Evolutionary conservation across 306 rosid species (phyloP).

Genomic region (Citrullus amarus): DNA sequence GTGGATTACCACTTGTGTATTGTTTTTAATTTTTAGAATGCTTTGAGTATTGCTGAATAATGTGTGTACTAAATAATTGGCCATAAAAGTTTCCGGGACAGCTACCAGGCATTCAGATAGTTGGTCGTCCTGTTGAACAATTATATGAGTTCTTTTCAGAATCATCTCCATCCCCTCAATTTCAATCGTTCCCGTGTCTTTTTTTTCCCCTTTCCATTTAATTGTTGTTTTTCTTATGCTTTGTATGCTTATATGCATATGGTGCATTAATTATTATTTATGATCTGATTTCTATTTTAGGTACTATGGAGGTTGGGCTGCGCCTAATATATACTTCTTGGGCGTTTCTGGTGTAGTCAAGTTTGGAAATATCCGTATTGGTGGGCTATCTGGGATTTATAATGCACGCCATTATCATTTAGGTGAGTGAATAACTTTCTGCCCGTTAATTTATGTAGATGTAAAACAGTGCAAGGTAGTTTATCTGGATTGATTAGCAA

Average conservation of each 20-base stretch:
- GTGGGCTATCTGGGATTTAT: constrained; percentile 91
- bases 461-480: background rate
- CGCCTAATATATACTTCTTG: constrained; percentile 85
- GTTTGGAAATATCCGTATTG: constrained; percentile 86
- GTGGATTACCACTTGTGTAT: background rate
- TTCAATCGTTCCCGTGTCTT: background rate
- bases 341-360: constrained; percentile 82
- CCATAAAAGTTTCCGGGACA: background rate
- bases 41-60: background rate
- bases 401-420: constrained; percentile 44
- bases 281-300: constrained; percentile 19
- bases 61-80: too few relatives aligned
- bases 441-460: background rate
- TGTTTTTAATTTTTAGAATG: background rate
- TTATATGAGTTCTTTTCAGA: background rate
- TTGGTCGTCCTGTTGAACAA: background rate
- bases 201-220: background rate
- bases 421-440: constrained; percentile 36
- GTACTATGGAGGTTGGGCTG: constrained; percentile 96
- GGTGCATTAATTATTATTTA: background rate
- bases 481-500: background rate
- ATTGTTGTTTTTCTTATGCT: background rate
- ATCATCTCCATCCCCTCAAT: background rate
- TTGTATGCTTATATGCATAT: background rate
- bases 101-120: background rate